phyloP scores from a whole-genome alignment of 208 protist genomes.

The Trypanosoma rangeli region DNA sequence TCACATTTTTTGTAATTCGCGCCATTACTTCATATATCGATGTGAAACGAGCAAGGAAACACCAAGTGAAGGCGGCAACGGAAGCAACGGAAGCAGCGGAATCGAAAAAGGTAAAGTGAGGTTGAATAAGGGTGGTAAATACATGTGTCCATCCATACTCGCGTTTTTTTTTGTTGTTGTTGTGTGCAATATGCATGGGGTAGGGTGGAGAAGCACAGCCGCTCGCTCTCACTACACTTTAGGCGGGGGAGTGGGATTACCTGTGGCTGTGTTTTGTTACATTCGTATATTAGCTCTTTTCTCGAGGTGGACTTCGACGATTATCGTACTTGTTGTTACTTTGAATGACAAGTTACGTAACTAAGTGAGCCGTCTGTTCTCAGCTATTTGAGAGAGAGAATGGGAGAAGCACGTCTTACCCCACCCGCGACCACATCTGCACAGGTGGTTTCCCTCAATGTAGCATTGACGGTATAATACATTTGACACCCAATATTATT shows the following conservation, averaged over 20 bases:
- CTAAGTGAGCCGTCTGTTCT: too few species aligned
- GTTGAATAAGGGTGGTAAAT: not conserved
- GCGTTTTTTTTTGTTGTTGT: too few species aligned
- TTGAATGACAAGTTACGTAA: too few species aligned
- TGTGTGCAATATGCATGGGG: not conserved
- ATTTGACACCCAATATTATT: not conserved
- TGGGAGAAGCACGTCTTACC: too few species aligned
- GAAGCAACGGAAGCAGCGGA: not conserved
- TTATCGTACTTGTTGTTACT: too few species aligned
- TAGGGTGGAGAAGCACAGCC: not conserved
- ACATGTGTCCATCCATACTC: not conserved
- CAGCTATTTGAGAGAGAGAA: too few species aligned
- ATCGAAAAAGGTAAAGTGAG: constrained; percentile 30
- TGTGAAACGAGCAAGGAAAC: constrained; percentile 21
- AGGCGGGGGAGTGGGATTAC: too few species aligned
- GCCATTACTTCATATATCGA: constrained; percentile 43
- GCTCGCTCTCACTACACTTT: too few species aligned
- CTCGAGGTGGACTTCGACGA: too few species aligned
- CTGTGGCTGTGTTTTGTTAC: too few species aligned
- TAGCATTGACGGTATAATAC: not conserved
- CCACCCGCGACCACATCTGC: too few species aligned
- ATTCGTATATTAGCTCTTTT: too few species aligned
- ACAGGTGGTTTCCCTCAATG: not conserved
- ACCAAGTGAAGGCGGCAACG: not conserved
- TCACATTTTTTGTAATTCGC: constrained; percentile 40